Evolutionary conservation across 2,329 filamentous ascomycete species (phyloP).

Genomic region (Pestalotiopsis sp.): DNA sequence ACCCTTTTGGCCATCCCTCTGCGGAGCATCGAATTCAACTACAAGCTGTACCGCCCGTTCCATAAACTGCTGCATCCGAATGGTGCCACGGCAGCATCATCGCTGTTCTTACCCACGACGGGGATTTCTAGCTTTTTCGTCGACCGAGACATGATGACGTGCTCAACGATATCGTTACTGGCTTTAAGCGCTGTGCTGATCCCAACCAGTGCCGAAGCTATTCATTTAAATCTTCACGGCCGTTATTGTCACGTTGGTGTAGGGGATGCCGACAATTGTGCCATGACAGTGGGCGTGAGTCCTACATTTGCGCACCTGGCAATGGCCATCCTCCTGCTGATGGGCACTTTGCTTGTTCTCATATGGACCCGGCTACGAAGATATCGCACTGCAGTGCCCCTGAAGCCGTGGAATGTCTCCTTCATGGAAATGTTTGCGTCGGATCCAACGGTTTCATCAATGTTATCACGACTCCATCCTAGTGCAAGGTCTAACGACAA

Average conservation of each 20-base stretch:
- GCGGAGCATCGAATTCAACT: conserved; percentile 24
- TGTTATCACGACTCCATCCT: conserved; percentile 17
- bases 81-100: conserved; percentile 31
- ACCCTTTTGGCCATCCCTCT: conserved; percentile 20
- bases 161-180: conserved; percentile 22
- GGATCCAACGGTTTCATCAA: conserved; percentile 21
- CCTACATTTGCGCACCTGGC: conserved; percentile 21
- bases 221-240: conserved; percentile 29
- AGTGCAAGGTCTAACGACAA: conserved; percentile 10
- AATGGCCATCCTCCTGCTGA: conserved; percentile 26
- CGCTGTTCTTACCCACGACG: conserved; percentile 26
- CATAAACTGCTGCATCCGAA: conserved; percentile 31
- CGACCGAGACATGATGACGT: not conserved
- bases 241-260: conserved; percentile 20
- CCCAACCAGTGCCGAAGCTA: conserved; percentile 28
- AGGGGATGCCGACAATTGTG: conserved; percentile 26
- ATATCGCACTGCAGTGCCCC: conserved; percentile 32
- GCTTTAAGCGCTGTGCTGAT: conserved; percentile 27
- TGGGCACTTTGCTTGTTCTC: conserved; percentile 25
- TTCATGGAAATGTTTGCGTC: conserved; percentile 31
- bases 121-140: conserved; percentile 16
- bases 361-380: conserved; percentile 22
- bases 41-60: conserved; percentile 33
- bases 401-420: conserved; percentile 36
- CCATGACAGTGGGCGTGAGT: conserved; percentile 29